Conservation (phyloP, 2,329 filamentous ascomycete species). For the Beauveria australis region DNA sequence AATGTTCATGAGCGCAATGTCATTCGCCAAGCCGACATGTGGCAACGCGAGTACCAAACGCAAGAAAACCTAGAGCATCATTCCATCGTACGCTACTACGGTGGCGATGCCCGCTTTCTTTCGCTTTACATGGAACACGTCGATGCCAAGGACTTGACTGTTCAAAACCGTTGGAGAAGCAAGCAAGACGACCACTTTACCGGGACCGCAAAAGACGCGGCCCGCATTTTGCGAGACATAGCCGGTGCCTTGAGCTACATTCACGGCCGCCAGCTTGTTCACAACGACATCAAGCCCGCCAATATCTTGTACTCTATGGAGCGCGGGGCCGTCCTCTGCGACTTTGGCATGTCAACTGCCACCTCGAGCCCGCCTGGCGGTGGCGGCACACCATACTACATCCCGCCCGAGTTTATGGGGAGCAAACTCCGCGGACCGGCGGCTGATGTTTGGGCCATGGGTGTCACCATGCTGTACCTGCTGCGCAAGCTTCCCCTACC, state of each 20-base stretch:
- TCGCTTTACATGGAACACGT: conserved; percentile 56
- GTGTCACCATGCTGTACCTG: conserved; percentile 53
- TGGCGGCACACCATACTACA: conserved; percentile 54
- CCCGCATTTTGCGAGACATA: conserved; percentile 46
- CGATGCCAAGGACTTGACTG: conserved; percentile 46
- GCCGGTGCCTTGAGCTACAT: conserved; percentile 47
- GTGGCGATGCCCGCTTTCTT: conserved; percentile 51
- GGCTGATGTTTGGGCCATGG: conserved; percentile 53
- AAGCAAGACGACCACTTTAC: conserved; percentile 39
- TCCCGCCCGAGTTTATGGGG: conserved; percentile 53
- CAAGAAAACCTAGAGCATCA: conserved; percentile 48
- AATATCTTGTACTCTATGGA: conserved; percentile 54
- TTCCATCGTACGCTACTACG: conserved; percentile 50
- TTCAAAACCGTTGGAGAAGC: conserved; percentile 41
- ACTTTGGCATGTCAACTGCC: conserved; percentile 49
- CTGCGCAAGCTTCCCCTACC: conserved; percentile 48
- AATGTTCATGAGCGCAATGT: conserved; percentile 45
- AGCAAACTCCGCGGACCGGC: conserved; percentile 43
- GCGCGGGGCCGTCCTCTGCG: conserved; percentile 51
- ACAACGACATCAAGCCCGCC: conserved; percentile 56
- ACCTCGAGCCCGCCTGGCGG: conserved; percentile 37
- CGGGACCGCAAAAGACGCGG: conserved; percentile 40
- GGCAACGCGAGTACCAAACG: conserved; percentile 49
- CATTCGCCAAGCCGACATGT: conserved; percentile 52
- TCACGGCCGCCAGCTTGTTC: conserved; percentile 43